Percentiles rank a stretch among this genome's conserved stretches.
Conservation (phyloP, 2,329 filamentous ascomycete genomes). For the Ramichloridium luteum region DNA sequence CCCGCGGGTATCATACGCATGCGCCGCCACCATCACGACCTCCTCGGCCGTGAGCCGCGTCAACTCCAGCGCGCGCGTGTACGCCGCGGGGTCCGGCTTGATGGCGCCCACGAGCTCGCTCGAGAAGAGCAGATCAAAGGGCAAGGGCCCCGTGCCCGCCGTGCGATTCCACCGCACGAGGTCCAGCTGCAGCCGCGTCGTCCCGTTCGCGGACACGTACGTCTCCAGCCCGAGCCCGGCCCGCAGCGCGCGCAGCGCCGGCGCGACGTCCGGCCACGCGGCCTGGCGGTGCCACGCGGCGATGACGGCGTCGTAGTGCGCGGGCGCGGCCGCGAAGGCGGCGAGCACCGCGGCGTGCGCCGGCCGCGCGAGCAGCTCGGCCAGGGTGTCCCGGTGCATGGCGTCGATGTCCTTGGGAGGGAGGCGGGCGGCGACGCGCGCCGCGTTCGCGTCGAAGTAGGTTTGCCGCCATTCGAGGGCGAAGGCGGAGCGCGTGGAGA, state of each 20-base stretch:
- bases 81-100: slow-evolving; percentile 39
- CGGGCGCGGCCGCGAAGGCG: too few species aligned
- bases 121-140: slow-evolving; percentile 42
- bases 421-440: slow-evolving; percentile 25
- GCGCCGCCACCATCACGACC: slow-evolving; percentile 41
- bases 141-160: slow-evolving; percentile 21
- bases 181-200: slow-evolving; percentile 43
- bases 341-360: slow-evolving; percentile 5
- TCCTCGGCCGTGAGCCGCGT: slow-evolving; percentile 36
- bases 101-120: slow-evolving; percentile 39
- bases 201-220: slow-evolving; percentile 45
- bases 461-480: slow-evolving; percentile 40
- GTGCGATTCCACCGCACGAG: slow-evolving; percentile 36
- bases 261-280: slow-evolving; percentile 40
- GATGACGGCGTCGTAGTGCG: slow-evolving; percentile 5
- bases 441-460: slow-evolving; percentile 37
- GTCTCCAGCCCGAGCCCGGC: slow-evolving; percentile 19
- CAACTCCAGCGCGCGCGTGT: slow-evolving; percentile 34
- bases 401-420: slow-evolving; percentile 40
- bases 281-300: slow-evolving; percentile 37
- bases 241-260: slow-evolving; percentile 31
- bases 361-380: slow-evolving; percentile 21
- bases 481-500: slow-evolving; percentile 21
- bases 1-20: slow-evolving; percentile 42
- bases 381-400: slow-evolving; percentile 35